Percentiles rank a stretch among this genome's conserved stretches.
Conservation (phyloP, 331 rosid genomes). For the Arachis monticola region DNA sequence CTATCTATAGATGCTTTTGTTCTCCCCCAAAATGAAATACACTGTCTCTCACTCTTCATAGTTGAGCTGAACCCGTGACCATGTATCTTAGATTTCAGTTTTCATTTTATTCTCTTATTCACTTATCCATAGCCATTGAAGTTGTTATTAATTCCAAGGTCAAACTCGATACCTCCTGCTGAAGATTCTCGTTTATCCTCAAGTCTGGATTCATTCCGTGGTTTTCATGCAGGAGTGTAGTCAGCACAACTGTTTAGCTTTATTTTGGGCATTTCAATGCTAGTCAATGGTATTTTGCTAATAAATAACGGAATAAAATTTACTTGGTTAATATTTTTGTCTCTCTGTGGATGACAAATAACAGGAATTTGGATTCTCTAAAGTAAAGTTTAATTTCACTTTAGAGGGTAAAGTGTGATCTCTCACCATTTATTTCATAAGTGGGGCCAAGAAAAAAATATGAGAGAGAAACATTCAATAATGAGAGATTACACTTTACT, state of each 20-base stretch:
- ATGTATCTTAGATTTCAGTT: background rate
- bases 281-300: background rate
- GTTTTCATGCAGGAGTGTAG: background rate
- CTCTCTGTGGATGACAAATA: background rate
- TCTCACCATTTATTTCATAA: too few species aligned
- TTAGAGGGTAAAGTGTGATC: too few species aligned
- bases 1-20: background rate
- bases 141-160: conserved; percentile 11
- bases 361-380: too few species aligned
- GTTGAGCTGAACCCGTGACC: background rate
- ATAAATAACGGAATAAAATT: background rate
- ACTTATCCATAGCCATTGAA: background rate
- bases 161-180: conserved; percentile 41
- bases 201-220: conserved; percentile 12
- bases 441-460: too few species aligned
- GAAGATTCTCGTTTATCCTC: conserved; percentile 37
- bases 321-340: background rate
- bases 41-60: background rate
- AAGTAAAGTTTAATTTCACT: too few species aligned
- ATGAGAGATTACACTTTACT: too few species aligned
- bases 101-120: background rate
- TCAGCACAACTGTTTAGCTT: conserved; percentile 17
- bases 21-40: background rate
- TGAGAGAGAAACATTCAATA: too few species aligned
- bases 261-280: conserved; percentile 32